Percentiles rank a stretch among this genome's conserved stretches.
phyloP scores from a whole-genome alignment of 1,284 basidiomycete genomes.

The Porodaedalea pini region DNA sequence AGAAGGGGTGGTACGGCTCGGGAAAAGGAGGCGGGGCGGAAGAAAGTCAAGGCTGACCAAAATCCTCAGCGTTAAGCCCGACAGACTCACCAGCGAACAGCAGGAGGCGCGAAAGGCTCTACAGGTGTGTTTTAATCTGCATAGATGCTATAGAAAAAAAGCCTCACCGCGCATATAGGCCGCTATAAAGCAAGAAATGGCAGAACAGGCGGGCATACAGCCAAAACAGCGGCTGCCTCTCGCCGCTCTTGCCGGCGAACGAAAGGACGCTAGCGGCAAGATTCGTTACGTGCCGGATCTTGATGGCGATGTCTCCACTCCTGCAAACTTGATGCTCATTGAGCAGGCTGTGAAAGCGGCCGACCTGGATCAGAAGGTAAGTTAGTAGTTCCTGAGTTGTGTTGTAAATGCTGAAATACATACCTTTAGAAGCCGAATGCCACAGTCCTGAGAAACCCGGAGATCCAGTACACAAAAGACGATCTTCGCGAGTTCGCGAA shows the following conservation, averaged over 20 bases:
- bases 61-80: no score
- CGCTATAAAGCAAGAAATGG: not conserved
- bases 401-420: not conserved
- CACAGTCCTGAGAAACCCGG: not conserved
- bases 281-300: not conserved
- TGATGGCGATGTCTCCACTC: not conserved
- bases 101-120: not conserved
- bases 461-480: not conserved
- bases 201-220: not conserved
- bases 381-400: no score
- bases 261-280: not conserved
- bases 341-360: not conserved
- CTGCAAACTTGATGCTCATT: not conserved
- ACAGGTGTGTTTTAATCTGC: not conserved
- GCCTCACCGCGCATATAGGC: not conserved
- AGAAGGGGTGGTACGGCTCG: not conserved
- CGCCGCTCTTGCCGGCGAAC: not conserved
- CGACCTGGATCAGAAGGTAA: not conserved
- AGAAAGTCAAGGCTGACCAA: no score
- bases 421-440: not conserved
- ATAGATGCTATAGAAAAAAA: not conserved
- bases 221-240: not conserved
- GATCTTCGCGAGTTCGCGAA: not conserved
- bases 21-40: not conserved
- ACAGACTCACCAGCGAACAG: not conserved